phyloP scores from a whole-genome alignment of 768 basidiomycete species.

The Vishniacozyma victoriae region DNA sequence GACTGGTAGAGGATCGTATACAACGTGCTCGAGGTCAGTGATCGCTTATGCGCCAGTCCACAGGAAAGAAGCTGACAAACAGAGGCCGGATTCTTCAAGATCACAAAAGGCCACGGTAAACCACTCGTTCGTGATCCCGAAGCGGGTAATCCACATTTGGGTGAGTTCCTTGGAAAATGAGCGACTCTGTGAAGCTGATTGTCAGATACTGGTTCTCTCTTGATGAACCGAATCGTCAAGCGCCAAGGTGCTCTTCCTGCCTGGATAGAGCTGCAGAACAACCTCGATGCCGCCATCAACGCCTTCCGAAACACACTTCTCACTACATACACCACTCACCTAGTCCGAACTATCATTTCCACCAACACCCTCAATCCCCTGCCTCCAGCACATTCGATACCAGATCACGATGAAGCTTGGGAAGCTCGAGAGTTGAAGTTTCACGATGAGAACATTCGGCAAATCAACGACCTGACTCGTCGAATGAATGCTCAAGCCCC shows the following conservation, averaged over 20 bases:
- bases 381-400: conserved; percentile 36
- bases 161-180: conserved; percentile 5
- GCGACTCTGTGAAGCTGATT: conserved; percentile 66
- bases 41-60: neutral
- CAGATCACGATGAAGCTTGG: conserved; percentile 58
- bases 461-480: conserved; percentile 68
- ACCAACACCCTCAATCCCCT: conserved; percentile 48
- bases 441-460: conserved; percentile 62
- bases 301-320: conserved; percentile 63
- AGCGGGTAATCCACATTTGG: conserved; percentile 61
- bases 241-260: conserved; percentile 75
- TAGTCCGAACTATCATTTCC: conserved; percentile 54
- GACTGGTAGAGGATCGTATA: conserved; percentile 70
- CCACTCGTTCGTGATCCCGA: conserved; percentile 52
- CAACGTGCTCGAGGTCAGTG: conserved; percentile 53
- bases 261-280: conserved; percentile 76
- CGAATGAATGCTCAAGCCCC: conserved; percentile 77
- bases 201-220: conserved; percentile 49
- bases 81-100: conserved; percentile 63
- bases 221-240: conserved; percentile 67
- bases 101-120: conserved; percentile 62
- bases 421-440: conserved; percentile 61
- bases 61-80: conserved; percentile 40
- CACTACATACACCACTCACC: conserved; percentile 69
- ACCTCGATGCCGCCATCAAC: conserved; percentile 61